Evolutionary conservation across 306 rosid genomes (phyloP).

Genomic region (Carpinus fangiana): DNA sequence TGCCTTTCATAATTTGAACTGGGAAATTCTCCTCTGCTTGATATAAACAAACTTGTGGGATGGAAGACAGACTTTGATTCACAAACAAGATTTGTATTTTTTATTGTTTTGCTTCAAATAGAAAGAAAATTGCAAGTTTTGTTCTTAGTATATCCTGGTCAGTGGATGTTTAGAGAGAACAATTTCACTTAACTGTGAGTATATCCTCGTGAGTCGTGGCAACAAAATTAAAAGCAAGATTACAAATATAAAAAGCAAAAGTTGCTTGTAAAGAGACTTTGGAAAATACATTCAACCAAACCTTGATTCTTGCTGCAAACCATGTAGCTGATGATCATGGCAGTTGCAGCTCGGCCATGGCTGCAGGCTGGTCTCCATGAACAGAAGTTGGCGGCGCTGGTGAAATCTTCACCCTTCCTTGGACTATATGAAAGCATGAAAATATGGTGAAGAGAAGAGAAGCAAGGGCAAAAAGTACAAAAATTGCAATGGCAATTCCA

Average conservation of each 20-base stretch:
- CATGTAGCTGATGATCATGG: conserved; percentile 1
- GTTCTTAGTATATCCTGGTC: not conserved
- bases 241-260: no score
- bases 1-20: no score
- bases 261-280: not conserved
- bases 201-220: not conserved
- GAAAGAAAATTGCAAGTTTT: not conserved
- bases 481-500: conserved; percentile 30
- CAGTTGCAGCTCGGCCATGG: conserved; percentile 17
- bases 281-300: not conserved
- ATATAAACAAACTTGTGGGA: no score
- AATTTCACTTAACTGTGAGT: not conserved
- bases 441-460: conserved; percentile 32
- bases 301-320: not conserved
- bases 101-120: no score
- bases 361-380: conserved; percentile 16
- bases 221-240: no score
- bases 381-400: conserved; percentile 36
- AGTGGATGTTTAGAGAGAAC: not conserved
- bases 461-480: conserved; percentile 37
- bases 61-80: no score
- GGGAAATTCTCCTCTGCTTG: no score
- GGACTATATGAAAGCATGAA: conserved; percentile 26
- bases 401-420: conserved; percentile 37
- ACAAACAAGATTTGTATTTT: no score